These are phyloP conservation scores for Trametes elegans DNA, from an alignment of 768 basidiomycete genomes.

Conservation along the genomic window DNA sequence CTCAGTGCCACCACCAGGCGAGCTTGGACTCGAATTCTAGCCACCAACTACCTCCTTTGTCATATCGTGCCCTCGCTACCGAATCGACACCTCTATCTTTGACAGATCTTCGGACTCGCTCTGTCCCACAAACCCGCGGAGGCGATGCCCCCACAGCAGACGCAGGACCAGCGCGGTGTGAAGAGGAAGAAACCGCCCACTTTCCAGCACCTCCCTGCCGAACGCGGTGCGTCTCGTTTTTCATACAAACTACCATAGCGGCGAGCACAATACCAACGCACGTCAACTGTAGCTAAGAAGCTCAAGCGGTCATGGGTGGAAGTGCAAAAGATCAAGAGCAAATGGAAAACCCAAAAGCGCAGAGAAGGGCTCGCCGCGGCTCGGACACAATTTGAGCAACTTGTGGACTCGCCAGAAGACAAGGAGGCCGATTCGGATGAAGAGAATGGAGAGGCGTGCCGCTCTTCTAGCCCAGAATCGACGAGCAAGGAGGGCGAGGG, in stretches of 20 bases:
- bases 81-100: constrained; percentile 1
- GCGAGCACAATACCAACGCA: not conserved
- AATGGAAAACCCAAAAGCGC: constrained; percentile 75
- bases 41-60: not conserved
- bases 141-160: constrained; percentile 1
- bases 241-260: not conserved
- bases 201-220: constrained; percentile 63
- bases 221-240: constrained; percentile 48
- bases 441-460: not conserved
- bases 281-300: constrained; percentile 56
- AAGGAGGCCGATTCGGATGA: not conserved
- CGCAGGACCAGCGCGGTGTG: constrained; percentile 21
- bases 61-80: not conserved
- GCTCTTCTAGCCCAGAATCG: not conserved
- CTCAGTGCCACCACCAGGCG: constrained; percentile 1
- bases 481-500: not conserved
- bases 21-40: not conserved
- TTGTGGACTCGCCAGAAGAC: constrained; percentile 15
- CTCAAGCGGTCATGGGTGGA: constrained; percentile 82
- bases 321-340: constrained; percentile 69
- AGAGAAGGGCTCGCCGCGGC: constrained; percentile 36
- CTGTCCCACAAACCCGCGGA: not conserved
- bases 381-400: constrained; percentile 9
- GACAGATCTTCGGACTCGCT: not conserved
- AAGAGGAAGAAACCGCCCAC: constrained; percentile 66